Evolutionary conservation across 1,139 yeast genomes (phyloP), one percentile per base, ranked within the genome.

Genomic region (Magnusiomyces sp.): DNA sequence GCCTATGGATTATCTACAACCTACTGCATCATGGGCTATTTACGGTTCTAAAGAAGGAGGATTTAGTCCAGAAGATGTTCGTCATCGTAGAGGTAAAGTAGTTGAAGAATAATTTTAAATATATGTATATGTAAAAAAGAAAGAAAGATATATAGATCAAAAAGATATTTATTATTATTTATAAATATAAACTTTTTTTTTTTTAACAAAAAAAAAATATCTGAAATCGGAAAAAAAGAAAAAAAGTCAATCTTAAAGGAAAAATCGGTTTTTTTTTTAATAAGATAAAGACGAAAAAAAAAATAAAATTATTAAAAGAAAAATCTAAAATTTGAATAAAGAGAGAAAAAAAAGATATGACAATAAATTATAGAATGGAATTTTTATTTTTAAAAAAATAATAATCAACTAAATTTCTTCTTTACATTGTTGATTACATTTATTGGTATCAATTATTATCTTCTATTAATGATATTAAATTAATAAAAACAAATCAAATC

Each of bases 41-140:
- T 89, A 88, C 78, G 97, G 95, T 1, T 79, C 92, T 23, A 76
- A 76, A 10, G 79, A 80, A 58, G 95, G 90, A 10, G 97, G 97
- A 0, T 89, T 89, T 70, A 87, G 83, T 58, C 97, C 97, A 1
- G 85, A 75, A 5, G 96, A 89, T 66, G 61, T 62, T 3, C 54
- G 69, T 13, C 66, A 62, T 48, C 52, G 62, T 14, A 48, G 56
- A 23, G 62, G 62, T 6, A 59, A 59, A 43, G 62, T 59, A 1
- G 55, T 58, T 13, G 54, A 51, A 33, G 41, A n/a, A 36, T 36
- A n/a, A 36, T n/a, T 17, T 38, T n/a, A 38, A 38, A 5, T 34
- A n/a, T 5, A 14, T 34, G 10, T n/a, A 34, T 5, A 34, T 14
- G 38, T 14, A 5, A 11, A 17, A 34, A 17, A 34, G 5, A 11